A percentile compares a stretch with the other conserved stretches of the same genome.
phyloP scores from a whole-genome alignment of 2,329 filamentous ascomycete species.

The Pseudogymnoascus sp. region DNA sequence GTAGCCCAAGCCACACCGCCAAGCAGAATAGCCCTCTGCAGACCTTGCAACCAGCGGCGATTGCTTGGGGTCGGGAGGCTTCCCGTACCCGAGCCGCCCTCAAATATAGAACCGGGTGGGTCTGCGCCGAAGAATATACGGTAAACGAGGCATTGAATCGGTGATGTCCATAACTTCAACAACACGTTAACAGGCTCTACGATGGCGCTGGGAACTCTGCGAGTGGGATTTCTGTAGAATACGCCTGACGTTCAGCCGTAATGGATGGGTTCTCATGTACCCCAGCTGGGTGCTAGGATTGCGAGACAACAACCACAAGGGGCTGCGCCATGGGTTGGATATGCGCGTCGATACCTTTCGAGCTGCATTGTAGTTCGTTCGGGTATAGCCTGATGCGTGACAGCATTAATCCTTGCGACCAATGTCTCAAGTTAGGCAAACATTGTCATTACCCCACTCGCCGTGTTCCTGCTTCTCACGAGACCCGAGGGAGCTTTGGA shows the following conservation, averaged over 20 bases:
- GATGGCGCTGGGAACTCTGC: background rate
- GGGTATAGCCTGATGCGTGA: background rate
- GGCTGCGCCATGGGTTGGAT: background rate
- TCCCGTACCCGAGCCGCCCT: background rate
- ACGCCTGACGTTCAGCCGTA: background rate
- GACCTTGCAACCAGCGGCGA: background rate
- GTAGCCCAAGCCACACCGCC: background rate
- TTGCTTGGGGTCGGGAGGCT: background rate
- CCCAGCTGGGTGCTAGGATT: background rate
- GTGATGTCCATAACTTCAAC: background rate
- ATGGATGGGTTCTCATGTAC: background rate
- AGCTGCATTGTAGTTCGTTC: background rate
- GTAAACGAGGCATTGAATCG: background rate
- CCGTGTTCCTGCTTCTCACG: too few species aligned
- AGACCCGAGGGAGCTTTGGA: background rate
- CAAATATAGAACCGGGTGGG: background rate
- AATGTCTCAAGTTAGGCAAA: background rate
- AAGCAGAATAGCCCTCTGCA: background rate
- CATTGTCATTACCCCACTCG: background rate
- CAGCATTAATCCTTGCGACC: background rate
- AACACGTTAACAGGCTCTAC: background rate
- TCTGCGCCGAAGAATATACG: background rate
- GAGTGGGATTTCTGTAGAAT: background rate
- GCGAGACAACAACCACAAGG: background rate
- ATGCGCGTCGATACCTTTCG: background rate